Evolutionary conservation across 208 protist genomes (phyloP), one percentile per base, ranked within the genome.

Genomic region (Phytomonas sp.): DNA sequence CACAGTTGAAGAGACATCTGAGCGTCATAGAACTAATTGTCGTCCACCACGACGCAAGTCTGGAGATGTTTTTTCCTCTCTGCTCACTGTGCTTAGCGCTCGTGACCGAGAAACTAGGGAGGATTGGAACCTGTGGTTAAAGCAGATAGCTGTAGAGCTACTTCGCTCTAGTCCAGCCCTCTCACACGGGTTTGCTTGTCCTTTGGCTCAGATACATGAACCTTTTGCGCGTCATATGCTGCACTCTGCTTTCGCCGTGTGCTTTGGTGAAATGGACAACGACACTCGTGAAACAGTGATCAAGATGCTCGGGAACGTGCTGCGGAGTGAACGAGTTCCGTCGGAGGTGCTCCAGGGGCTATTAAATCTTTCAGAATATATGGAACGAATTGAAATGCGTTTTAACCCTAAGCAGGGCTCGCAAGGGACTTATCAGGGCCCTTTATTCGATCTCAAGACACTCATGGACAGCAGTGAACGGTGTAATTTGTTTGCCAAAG

Each of bases 351-450:
- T 99, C 60, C 96, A 98, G 74, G 93, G 93, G 68, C 81, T 99
- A 71, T 89, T 99, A 31, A 98, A 98, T 77, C 80, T 99, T 32
- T 94, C 96, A 31, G 97, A 99, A 83, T 98, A 98, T 83, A 98
- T 99, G 96, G 97, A 99, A 71, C 94, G 95, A 37, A 76, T 96
- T 62, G 92, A 96, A 72, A 89, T 90, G 77, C 83, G 82, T 73
- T 91, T 91, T 60, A 79, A 79, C 53, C 77, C 76, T 8, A 80
- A 84, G 46, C 76, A 79, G 28, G 71, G 71, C 66, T 69, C 60
- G 23, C 67, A 67, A 68, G 79, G 70, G 68, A 72, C 72, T 28
- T 81, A 82, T 70, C 73, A 78, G 26, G 80, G 87, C 4, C 73
- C 90, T 30, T 79, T 93, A 17, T 95, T 96, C 73, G 84, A 92